phyloP scores from a whole-genome alignment of 1,284 basidiomycete species.

The Trametes sp. region DNA sequence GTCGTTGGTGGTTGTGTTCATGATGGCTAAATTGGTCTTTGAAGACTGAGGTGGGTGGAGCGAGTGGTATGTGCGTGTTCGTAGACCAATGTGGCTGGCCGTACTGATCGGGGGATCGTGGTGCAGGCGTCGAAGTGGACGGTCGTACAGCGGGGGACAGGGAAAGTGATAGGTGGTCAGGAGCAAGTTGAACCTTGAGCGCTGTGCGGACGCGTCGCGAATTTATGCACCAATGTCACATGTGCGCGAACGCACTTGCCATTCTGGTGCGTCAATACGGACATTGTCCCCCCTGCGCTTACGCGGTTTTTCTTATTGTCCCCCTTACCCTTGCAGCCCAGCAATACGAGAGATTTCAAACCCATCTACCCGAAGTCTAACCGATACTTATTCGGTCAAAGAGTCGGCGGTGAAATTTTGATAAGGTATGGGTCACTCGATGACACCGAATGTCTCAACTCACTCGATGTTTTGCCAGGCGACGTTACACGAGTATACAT shows the following conservation, averaged over 20 bases:
- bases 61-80: background rate
- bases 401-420: too few species aligned
- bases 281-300: slow-evolving; percentile 3
- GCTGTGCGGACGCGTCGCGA: slow-evolving; percentile 3
- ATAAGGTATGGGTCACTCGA: too few species aligned
- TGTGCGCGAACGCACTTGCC: slow-evolving; percentile 3
- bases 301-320: too few species aligned
- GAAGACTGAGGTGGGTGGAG: background rate
- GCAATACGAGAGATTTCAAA: too few species aligned
- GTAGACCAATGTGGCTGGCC: background rate
- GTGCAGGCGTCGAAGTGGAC: background rate
- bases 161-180: background rate
- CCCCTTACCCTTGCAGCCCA: too few species aligned
- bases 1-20: background rate
- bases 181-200: slow-evolving; percentile 2
- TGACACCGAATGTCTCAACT: too few species aligned
- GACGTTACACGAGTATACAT: too few species aligned
- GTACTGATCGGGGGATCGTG: background rate
- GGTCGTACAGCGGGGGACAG: background rate
- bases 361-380: too few species aligned
- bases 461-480: too few species aligned
- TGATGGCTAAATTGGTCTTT: background rate
- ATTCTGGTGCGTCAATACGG: background rate
- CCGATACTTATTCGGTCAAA: too few species aligned
- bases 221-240: slow-evolving; percentile 4